Evolutionary conservation across 2,329 filamentous ascomycete genomes (phyloP), one percentile per base, ranked within the genome.

Genomic region (Bisporella sp.): DNA sequence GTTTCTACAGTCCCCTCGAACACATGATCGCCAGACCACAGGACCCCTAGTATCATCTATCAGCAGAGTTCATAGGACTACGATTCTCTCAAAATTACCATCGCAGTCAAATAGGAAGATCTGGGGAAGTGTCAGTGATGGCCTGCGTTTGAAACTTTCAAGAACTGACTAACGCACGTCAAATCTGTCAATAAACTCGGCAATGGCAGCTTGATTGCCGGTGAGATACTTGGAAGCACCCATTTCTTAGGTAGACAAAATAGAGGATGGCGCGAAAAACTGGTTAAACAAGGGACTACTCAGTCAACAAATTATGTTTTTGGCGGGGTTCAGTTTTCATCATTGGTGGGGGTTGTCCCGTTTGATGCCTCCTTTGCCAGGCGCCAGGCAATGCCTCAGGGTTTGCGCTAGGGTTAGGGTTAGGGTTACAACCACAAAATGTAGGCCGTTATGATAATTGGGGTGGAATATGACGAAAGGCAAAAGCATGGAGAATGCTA

Each of bases 91-190:
- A 47, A 32, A 65, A 75, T 63, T 74, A 95, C 92, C 93, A 81
- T 99, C 93, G 71, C 93, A 99, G 68, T 99, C 93, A 64, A 99
- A 89, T 9, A 99, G 75, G 65, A 99, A 97, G 35, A 88, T 83
- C 89, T 95, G 51, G 53, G 46, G 11, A 45, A 48, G 52, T 63
- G 59, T 57, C 39, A 55, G 49, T 45, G 39, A 41, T 52, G 30
- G 31, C 45, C 37, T 48, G 47, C 37, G 12, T 32, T 46, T 40
- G 51, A 33, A 48, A 32, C 41, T 42, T 30, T 37, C 37, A 35
- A 46, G 52, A 49, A 59, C 50, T 53, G 57, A 63, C 70, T 65
- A 58, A 75, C 89, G 71, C 71, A 96, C 93, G 74, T 99, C 93
- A 65, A 96, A 99, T 65, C 82, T 82, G 70, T 89, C 85, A 54